Percentiles rank a stretch among this genome's conserved stretches.
Conservation (phyloP, 2,329 filamentous ascomycete species). For the Colletotrichum agaves region DNA sequence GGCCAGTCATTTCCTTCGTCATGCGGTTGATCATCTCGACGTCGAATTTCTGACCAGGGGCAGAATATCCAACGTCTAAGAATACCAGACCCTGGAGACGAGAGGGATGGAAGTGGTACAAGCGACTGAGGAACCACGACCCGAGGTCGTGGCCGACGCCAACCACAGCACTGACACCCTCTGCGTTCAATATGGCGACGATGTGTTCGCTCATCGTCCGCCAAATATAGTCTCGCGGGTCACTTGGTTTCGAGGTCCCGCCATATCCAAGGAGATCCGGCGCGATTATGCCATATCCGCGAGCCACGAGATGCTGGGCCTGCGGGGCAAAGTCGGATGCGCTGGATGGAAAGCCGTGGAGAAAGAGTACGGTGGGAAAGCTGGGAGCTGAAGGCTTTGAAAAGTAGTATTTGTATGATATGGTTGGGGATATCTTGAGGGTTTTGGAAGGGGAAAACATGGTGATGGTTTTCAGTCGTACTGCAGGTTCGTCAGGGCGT, state of each 20-base stretch:
- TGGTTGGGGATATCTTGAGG: slow-evolving; percentile 10
- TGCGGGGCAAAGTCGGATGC: slow-evolving; percentile 56
- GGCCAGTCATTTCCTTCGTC: slow-evolving; percentile 40
- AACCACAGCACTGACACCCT: slow-evolving; percentile 77
- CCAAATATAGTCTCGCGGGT: slow-evolving; percentile 77
- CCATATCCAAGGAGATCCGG: slow-evolving; percentile 76
- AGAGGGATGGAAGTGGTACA: slow-evolving; percentile 42
- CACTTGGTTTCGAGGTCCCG: slow-evolving; percentile 82
- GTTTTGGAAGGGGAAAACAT: slow-evolving; percentile 5
- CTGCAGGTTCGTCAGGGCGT: no score
- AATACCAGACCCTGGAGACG: slow-evolving; percentile 42
- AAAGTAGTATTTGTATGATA: slow-evolving; percentile 45
- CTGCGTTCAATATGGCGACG: slow-evolving; percentile 79
- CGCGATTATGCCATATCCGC: slow-evolving; percentile 55
- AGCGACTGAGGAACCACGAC: slow-evolving; percentile 45
- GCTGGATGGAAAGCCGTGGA: slow-evolving; percentile 61
- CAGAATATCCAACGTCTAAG: slow-evolving; percentile 45
- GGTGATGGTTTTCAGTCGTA: background rate
- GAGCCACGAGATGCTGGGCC: slow-evolving; percentile 45
- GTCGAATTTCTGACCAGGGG: slow-evolving; percentile 44
- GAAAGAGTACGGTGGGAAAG: slow-evolving; percentile 53
- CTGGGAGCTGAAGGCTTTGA: slow-evolving; percentile 40
- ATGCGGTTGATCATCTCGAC: slow-evolving; percentile 46
- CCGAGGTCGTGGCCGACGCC: slow-evolving; percentile 58
- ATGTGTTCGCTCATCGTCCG: slow-evolving; percentile 87